These are phyloP conservation scores for Fagus sylvatica DNA, from an alignment of 306 rosid species.

Conservation along the genomic window DNA sequence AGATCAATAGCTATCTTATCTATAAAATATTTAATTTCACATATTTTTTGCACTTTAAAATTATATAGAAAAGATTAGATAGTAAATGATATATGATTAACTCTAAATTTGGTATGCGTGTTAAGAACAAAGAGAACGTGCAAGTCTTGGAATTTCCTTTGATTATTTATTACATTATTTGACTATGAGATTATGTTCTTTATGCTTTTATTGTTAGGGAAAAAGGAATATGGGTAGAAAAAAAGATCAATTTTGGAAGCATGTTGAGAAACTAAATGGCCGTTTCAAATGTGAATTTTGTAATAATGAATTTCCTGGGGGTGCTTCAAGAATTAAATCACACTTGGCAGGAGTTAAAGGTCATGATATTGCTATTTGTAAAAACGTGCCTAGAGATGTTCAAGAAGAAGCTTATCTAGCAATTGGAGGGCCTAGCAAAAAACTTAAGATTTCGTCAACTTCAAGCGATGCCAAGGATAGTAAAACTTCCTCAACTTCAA, in stretches of 20 bases:
- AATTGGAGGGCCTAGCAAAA: too few relatives aligned
- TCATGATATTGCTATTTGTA: accelerated
- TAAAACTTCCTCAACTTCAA: too few relatives aligned
- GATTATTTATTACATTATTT: background rate
- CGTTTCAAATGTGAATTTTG: background rate
- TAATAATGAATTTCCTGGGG: accelerated
- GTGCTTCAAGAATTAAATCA: background rate
- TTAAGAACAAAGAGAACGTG: too few relatives aligned
- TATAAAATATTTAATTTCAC: too few relatives aligned
- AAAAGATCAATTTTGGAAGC: background rate
- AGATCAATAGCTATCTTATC: too few relatives aligned
- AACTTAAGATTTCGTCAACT: too few relatives aligned
- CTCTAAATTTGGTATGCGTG: too few relatives aligned
- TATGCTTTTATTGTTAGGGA: background rate
- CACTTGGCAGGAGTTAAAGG: background rate
- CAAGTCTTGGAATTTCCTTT: too few relatives aligned
- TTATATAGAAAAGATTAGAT: too few relatives aligned
- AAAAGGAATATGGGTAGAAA: background rate
- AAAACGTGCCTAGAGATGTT: background rate
- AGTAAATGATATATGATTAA: too few relatives aligned
- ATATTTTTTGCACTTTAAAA: too few relatives aligned
- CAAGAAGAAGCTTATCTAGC: background rate
- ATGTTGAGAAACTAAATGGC: background rate
- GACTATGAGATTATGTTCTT: background rate
- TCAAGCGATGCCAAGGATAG: too few relatives aligned